Conservation (phyloP, 306 rosid genomes). For the Sechiopsis laciniata region DNA sequence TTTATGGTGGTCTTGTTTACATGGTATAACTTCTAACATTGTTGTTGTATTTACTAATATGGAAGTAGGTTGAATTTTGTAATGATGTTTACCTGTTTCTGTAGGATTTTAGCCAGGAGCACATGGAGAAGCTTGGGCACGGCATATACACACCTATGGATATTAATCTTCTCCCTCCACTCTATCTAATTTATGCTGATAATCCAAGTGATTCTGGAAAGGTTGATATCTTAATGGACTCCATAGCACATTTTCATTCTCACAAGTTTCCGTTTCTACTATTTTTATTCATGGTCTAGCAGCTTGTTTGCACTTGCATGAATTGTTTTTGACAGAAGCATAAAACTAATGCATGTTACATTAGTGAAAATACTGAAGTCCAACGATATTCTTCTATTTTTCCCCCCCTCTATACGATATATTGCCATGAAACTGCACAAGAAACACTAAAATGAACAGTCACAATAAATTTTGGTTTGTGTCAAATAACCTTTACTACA, state of each 20-base stretch:
- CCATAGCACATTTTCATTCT: background rate
- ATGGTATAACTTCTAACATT: slow-evolving; percentile 44
- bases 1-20: slow-evolving; percentile 77
- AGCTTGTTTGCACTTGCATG: slow-evolving; percentile 15
- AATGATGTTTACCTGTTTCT: slow-evolving; percentile 13
- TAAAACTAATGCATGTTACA: slow-evolving; percentile 10
- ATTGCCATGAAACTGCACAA: background rate
- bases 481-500: background rate
- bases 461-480: background rate
- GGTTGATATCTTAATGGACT: slow-evolving; percentile 37
- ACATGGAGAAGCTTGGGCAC: slow-evolving; percentile 62
- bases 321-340: too few species aligned
- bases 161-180: slow-evolving; percentile 67
- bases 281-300: background rate
- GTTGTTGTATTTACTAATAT: background rate
- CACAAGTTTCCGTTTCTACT: slow-evolving; percentile 13
- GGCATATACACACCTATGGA: slow-evolving; percentile 79
- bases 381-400: background rate
- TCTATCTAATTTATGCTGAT: slow-evolving; percentile 63
- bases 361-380: background rate
- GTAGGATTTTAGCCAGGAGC: slow-evolving; percentile 74
- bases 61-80: background rate
- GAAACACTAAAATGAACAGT: background rate
- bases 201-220: slow-evolving; percentile 99
- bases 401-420: background rate